These are phyloP conservation scores for Amanita jacksonii DNA, from an alignment of 768 basidiomycete species.

Conservation along the genomic window DNA sequence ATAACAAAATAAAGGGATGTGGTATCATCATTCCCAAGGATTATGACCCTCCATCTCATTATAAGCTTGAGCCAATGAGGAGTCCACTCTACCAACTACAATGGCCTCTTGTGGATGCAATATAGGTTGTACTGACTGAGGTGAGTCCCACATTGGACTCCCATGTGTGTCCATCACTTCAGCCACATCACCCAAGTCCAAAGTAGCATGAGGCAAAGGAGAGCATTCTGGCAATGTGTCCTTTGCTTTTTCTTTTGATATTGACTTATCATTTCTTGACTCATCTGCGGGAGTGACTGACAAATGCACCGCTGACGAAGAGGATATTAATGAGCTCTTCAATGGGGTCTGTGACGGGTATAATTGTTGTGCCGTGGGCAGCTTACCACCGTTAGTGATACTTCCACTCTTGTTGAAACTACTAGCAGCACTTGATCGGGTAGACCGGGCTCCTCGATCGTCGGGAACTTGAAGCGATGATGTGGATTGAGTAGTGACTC, in stretches of 20 bases:
- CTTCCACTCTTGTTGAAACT: slow-evolving; percentile 5
- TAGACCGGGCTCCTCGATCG: background rate
- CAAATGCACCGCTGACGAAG: no score
- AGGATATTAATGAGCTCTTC: background rate
- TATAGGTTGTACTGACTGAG: background rate
- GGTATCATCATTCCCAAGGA: slow-evolving; percentile 41
- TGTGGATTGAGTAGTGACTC: slow-evolving; percentile 6
- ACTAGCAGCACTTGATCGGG: background rate
- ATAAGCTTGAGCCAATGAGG: slow-evolving; percentile 35
- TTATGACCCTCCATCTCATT: slow-evolving; percentile 42
- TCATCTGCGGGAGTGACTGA: no score
- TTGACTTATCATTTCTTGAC: background rate
- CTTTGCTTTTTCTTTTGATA: background rate
- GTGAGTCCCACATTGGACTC: slow-evolving; percentile 42
- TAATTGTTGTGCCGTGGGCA: slow-evolving; percentile 14
- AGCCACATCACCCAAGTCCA: slow-evolving; percentile 85
- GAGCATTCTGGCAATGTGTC: background rate
- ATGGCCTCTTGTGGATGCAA: slow-evolving; percentile 5
- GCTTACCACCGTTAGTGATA: slow-evolving; percentile 7
- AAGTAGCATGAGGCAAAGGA: slow-evolving; percentile 43
- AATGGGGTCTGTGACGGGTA: slow-evolving; percentile 22
- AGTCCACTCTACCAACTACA: slow-evolving; percentile 27
- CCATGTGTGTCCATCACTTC: slow-evolving; percentile 46
- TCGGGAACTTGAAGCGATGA: background rate
- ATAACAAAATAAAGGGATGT: slow-evolving; percentile 11